These are phyloP conservation scores for Morella rubra DNA, from an alignment of 306 rosid species.

Conservation along the genomic window DNA sequence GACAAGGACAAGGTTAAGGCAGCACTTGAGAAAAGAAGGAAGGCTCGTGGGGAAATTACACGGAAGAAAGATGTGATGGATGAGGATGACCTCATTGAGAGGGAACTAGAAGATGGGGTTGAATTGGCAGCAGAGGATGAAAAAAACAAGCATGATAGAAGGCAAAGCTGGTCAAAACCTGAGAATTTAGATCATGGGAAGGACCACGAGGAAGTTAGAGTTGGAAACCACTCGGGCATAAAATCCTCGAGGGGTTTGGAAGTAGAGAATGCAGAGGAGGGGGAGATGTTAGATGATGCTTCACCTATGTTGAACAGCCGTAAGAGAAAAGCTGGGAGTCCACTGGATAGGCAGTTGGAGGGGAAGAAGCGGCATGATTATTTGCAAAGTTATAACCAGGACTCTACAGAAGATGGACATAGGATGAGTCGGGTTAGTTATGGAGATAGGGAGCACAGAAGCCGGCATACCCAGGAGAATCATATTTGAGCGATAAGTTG, in stretches of 20 bases:
- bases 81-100: slow-evolving; percentile 95
- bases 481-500: slow-evolving; percentile 36
- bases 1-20: slow-evolving; percentile 92
- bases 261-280: slow-evolving; percentile 75
- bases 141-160: slow-evolving; percentile 67
- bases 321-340: slow-evolving; percentile 80
- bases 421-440: slow-evolving; percentile 49
- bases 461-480: slow-evolving; percentile 68
- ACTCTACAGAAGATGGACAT: slow-evolving; percentile 46
- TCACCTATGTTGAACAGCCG: slow-evolving; percentile 70
- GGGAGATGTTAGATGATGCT: slow-evolving; percentile 63
- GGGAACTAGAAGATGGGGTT: slow-evolving; percentile 93
- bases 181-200: slow-evolving; percentile 45
- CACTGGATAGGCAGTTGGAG: slow-evolving; percentile 49
- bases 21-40: slow-evolving; percentile 89
- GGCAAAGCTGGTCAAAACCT: slow-evolving; percentile 79
- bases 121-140: slow-evolving; percentile 78
- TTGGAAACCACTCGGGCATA: slow-evolving; percentile 47
- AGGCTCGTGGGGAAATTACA: slow-evolving; percentile 59
- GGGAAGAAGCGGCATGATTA: slow-evolving; percentile 58
- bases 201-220: slow-evolving; percentile 41
- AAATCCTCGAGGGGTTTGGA: slow-evolving; percentile 41
- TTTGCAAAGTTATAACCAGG: slow-evolving; percentile 50
- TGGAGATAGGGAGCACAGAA: slow-evolving; percentile 64
- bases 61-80: slow-evolving; percentile 75